A percentile compares a stretch with the other conserved stretches of the same genome.
phyloP scores from a whole-genome alignment of 148 eudicot species.

The Amaranthus hypochondriacus region DNA sequence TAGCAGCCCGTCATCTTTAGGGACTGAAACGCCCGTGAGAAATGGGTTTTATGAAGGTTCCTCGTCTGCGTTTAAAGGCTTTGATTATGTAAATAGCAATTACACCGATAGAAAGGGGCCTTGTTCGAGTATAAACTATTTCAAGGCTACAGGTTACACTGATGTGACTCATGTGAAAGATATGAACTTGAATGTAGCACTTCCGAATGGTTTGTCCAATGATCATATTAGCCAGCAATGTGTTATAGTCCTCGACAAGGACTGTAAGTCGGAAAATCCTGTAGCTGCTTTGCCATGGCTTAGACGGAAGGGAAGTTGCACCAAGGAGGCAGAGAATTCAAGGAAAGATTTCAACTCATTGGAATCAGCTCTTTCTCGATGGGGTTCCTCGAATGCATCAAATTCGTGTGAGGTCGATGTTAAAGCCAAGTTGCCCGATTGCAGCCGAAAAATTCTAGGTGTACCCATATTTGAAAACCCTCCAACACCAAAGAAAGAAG shows the following conservation, averaged over 20 bases:
- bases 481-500: conserved; percentile 31
- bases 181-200: conserved; percentile 49
- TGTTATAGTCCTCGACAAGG: conserved; percentile 25
- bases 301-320: conserved; percentile 32
- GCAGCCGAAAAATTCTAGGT: conserved; percentile 50
- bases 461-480: conserved; percentile 46
- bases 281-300: conserved; percentile 62
- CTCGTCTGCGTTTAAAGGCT: conserved; percentile 37
- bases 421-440: conserved; percentile 24
- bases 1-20: conserved; percentile 29
- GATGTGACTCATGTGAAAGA: conserved; percentile 42
- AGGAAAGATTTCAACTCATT: conserved; percentile 27
- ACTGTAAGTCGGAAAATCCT: conserved; percentile 32
- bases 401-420: conserved; percentile 15
- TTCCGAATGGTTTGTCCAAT: conserved; percentile 31
- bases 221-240: conserved; percentile 28
- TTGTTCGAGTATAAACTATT: conserved; percentile 27
- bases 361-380: neutral
- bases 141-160: conserved; percentile 23
- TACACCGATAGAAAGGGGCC: conserved; percentile 34
- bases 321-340: conserved; percentile 23
- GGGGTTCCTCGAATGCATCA: no score
- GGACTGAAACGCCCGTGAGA: conserved; percentile 23
- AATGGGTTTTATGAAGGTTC: conserved; percentile 53
- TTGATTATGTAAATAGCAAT: conserved; percentile 38